Evolutionary conservation across 2,329 filamentous ascomycete genomes (phyloP).

Genomic region (Cercospora zeina): DNA sequence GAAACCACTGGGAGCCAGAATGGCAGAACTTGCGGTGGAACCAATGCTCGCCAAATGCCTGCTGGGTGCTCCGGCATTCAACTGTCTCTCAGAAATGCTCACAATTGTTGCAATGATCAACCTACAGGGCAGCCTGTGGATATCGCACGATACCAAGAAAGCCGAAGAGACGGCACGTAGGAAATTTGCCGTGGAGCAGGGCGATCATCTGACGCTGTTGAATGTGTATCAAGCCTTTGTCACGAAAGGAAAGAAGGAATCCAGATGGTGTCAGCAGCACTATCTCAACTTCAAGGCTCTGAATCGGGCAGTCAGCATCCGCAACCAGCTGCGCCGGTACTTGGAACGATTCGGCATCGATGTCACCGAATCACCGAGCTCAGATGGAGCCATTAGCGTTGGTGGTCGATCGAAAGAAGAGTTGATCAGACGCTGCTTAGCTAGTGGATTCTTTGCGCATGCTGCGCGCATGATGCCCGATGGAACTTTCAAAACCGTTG

Average conservation of each 20-base stretch:
- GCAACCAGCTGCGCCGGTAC: constrained; percentile 81
- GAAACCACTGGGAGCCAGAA: constrained; percentile 78
- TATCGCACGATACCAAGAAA: constrained; percentile 75
- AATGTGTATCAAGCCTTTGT: constrained; percentile 93
- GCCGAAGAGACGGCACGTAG: constrained; percentile 70
- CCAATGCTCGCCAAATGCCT: constrained; percentile 94
- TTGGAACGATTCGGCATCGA: constrained; percentile 79
- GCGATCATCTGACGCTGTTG: constrained; percentile 86
- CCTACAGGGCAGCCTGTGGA: constrained; percentile 78
- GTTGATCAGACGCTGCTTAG: constrained; percentile 79
- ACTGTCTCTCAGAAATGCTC: constrained; percentile 80
- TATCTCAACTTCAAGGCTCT: constrained; percentile 84
- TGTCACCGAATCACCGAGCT: constrained; percentile 62
- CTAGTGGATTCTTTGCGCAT: constrained; percentile 88
- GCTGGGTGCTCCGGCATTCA: constrained; percentile 71
- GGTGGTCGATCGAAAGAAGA: constrained; percentile 59
- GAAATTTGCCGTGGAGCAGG: constrained; percentile 88
- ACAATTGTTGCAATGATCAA: constrained; percentile 94
- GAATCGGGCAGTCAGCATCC: constrained; percentile 77
- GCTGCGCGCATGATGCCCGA: constrained; percentile 92
- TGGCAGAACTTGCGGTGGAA: constrained; percentile 91
- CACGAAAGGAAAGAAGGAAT: constrained; percentile 76
- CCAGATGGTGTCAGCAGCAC: constrained; percentile 84
- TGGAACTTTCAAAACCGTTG: constrained; percentile 84
- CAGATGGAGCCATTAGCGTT: constrained; percentile 38